Base-by-base conservation (phyloP, 805 yeast genomes). In the Grigorovia jiainica region DNA sequence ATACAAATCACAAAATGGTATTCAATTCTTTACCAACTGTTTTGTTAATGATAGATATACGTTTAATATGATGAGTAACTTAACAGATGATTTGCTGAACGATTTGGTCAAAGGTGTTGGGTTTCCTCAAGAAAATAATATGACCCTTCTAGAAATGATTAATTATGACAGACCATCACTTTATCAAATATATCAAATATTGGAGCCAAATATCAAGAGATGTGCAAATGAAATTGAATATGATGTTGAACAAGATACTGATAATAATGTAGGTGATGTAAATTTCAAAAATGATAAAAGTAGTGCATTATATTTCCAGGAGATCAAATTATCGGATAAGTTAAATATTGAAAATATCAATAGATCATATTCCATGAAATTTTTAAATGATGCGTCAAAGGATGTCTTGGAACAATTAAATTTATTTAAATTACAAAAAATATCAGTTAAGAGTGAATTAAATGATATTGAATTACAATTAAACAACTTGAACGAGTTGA, bases 101-200 rank as follows among this genome's bases (percentile, higher is more conserved):
- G 76, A 76, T 39, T 60, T 80, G 18, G 27, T 24, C 1, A 25
- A 39, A 30, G 40, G 24, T 33, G 37, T 11, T 39, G 37, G 38
- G 23, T 36, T 36, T 9, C 39, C 39, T 4, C 11, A 17, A 13
- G 24, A 18, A 11, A 36, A 36, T 19, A 17, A 16, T 18, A 19
- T 27, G 19, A n/a, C 23, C 3, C 30, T 36, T 13, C 30, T 21
- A 15, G 29, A 36, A 27, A 13, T 27, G n/a, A 54, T 15, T 51
- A 56, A 8, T 75, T 43, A 41, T 18, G 55, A 7, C 75, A 17
- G 10, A n/a, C 42, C 74, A 47, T 75, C 87, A 3, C 60, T 82
- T 18, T 79, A 73, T 52, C 89, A 82, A 58, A 87, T 89, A 1
- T 79, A 82, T 54, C 68, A 70, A 51, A 84, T 86, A 4, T 65